phyloP scores from a whole-genome alignment of 177 flowering plant genomes.

The Telopea speciosissima region DNA sequence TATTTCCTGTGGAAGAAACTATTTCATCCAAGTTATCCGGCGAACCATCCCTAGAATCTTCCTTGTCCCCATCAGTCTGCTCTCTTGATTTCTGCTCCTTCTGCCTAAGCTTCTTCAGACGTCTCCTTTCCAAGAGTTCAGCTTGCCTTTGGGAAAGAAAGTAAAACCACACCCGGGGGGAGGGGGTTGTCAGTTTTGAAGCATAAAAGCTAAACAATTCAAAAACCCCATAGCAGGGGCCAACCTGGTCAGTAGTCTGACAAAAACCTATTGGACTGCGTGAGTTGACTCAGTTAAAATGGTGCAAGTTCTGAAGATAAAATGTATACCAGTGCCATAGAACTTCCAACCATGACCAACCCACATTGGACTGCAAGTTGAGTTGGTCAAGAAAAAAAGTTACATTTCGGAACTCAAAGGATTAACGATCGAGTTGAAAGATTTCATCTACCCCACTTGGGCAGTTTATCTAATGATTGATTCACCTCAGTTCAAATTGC shows the following conservation, averaged over 20 bases:
- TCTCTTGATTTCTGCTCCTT: conserved; percentile 65
- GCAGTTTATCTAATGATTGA: background rate
- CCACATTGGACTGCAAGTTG: no score
- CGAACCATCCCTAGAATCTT: conserved; percentile 16
- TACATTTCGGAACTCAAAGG: no score
- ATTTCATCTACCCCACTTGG: no score
- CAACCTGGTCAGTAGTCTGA: background rate
- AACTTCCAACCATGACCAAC: no score
- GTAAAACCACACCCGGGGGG: background rate
- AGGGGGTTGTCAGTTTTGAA: background rate
- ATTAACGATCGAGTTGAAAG: background rate
- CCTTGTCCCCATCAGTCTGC: conserved; percentile 30
- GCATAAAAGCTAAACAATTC: background rate
- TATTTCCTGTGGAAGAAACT: conserved; percentile 23
- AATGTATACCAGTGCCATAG: no score
- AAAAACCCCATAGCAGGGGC: background rate
- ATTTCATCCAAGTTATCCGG: conserved; percentile 20
- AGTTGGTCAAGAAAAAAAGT: no score
- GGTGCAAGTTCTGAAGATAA: no score
- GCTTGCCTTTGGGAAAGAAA: conserved; percentile 44
- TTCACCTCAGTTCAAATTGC: background rate
- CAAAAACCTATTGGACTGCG: no score
- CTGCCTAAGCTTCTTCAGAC: conserved; percentile 73
- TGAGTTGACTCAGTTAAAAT: no score
- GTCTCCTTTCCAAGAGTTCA: conserved; percentile 61